phyloP scores from a whole-genome alignment of 345 rosid genomes.

The Hypericum androsaemum region DNA sequence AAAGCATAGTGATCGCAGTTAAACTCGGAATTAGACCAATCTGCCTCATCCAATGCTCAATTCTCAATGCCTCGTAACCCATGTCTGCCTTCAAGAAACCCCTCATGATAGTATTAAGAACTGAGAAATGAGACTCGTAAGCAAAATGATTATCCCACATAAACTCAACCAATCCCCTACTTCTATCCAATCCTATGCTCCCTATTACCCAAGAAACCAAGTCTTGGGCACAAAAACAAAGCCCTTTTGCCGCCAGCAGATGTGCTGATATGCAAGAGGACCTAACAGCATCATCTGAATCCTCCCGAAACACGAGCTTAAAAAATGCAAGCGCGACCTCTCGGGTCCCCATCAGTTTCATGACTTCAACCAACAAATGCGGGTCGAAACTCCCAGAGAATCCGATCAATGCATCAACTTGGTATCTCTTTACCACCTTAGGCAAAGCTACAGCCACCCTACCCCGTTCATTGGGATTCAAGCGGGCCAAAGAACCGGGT shows the following conservation, averaged over 20 bases:
- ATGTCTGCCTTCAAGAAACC: slow-evolving; percentile 39
- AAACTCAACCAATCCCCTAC: slow-evolving; percentile 38
- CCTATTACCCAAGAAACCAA: slow-evolving; percentile 43
- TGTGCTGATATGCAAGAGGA: slow-evolving; percentile 46
- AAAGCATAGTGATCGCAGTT: slow-evolving; percentile 46
- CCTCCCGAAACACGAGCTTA: slow-evolving; percentile 36
- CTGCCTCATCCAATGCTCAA: slow-evolving; percentile 45
- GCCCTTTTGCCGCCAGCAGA: slow-evolving; percentile 34
- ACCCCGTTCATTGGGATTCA: slow-evolving; percentile 51
- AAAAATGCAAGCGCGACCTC: slow-evolving; percentile 53
- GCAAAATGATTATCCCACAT: slow-evolving; percentile 48
- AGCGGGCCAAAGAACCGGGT: slow-evolving; percentile 12
- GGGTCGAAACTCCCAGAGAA: slow-evolving; percentile 40
- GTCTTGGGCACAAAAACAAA: slow-evolving; percentile 52
- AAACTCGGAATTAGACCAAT: slow-evolving; percentile 36
- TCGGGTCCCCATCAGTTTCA: slow-evolving; percentile 36
- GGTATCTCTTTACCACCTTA: slow-evolving; percentile 29
- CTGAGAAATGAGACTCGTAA: slow-evolving; percentile 51
- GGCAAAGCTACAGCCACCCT: slow-evolving; percentile 37
- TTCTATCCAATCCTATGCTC: slow-evolving; percentile 38
- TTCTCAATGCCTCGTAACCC: slow-evolving; percentile 32
- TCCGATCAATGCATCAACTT: slow-evolving; percentile 22
- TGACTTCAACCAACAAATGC: slow-evolving; percentile 26
- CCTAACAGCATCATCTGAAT: slow-evolving; percentile 27
- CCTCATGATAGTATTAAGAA: slow-evolving; percentile 58